Conservation (phyloP, 768 basidiomycete genomes). For the Fomitopsis serialis region DNA sequence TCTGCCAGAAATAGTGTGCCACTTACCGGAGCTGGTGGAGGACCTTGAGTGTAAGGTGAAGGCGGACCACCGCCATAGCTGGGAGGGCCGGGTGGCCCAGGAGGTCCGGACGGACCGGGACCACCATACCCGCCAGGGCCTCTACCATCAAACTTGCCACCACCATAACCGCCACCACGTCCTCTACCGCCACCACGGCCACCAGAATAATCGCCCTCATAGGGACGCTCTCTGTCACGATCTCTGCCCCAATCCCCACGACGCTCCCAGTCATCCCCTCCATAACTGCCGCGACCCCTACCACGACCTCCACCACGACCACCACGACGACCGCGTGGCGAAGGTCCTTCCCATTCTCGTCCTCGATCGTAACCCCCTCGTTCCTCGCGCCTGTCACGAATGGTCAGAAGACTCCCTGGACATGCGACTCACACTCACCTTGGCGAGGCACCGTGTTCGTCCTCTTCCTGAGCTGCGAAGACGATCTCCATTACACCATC, state of each 20-base stretch:
- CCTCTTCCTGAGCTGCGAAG: slow-evolving; percentile 74
- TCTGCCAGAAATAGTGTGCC: neutral
- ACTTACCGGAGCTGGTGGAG: slow-evolving; percentile 30
- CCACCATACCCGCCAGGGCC: slow-evolving; percentile 20
- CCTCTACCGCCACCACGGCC: slow-evolving; percentile 15
- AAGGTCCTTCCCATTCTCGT: slow-evolving; percentile 32
- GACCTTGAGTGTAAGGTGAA: slow-evolving; percentile 24
- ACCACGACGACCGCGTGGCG: slow-evolving; percentile 27
- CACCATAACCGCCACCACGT: slow-evolving; percentile 16
- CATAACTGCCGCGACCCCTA: slow-evolving; percentile 18
- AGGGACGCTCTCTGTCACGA: slow-evolving; percentile 13
- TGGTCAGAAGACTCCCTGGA: neutral
- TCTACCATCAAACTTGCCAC: slow-evolving; percentile 20
- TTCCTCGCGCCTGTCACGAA: neutral
- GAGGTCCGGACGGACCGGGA: neutral
- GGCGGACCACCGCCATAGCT: slow-evolving; percentile 31
- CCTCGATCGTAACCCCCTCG: slow-evolving; percentile 28
- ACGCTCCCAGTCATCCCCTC: slow-evolving; percentile 44
- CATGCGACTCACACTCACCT: slow-evolving; percentile 23
- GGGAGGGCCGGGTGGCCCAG: slow-evolving; percentile 6
- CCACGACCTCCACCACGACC: slow-evolving; percentile 32
- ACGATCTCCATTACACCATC: slow-evolving; percentile 88
- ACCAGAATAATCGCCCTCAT: slow-evolving; percentile 16
- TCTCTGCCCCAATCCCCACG: slow-evolving; percentile 28
- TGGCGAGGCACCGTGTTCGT: slow-evolving; percentile 38